These are phyloP conservation scores for Nicotiana tomentosiformis DNA, from an alignment of 257 asterid genomes.

Conservation along the genomic window DNA sequence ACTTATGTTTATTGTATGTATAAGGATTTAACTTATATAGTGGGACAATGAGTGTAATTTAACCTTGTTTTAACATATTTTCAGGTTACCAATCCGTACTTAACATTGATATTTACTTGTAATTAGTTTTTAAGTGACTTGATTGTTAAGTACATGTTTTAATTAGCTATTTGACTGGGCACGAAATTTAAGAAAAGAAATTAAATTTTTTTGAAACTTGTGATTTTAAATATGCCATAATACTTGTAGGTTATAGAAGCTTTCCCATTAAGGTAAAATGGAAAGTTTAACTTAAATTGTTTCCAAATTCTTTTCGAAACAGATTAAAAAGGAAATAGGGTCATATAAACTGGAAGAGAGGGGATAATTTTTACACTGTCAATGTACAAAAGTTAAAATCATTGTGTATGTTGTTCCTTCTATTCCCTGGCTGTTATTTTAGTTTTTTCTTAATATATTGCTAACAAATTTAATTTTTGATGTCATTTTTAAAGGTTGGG, in stretches of 20 bases:
- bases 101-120: background rate
- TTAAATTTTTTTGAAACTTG: no score
- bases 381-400: background rate
- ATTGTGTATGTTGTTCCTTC: background rate
- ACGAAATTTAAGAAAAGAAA: no score
- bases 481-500: constrained; percentile 51
- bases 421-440: background rate
- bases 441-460: background rate
- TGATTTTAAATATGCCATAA: no score
- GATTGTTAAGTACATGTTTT: background rate
- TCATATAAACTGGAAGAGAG: no score
- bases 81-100: background rate
- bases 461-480: background rate
- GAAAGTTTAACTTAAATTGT: no score
- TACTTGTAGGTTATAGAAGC: no score
- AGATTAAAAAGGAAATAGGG: no score
- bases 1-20: background rate
- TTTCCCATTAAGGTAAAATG: no score
- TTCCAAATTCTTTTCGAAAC: no score
- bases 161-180: no score
- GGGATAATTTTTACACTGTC: background rate
- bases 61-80: background rate
- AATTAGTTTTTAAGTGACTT: background rate
- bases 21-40: background rate
- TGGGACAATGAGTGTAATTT: background rate